Evolutionary conservation across 2,329 filamentous ascomycete genomes (phyloP).

Genomic region (Knoxdaviesia capensis): DNA sequence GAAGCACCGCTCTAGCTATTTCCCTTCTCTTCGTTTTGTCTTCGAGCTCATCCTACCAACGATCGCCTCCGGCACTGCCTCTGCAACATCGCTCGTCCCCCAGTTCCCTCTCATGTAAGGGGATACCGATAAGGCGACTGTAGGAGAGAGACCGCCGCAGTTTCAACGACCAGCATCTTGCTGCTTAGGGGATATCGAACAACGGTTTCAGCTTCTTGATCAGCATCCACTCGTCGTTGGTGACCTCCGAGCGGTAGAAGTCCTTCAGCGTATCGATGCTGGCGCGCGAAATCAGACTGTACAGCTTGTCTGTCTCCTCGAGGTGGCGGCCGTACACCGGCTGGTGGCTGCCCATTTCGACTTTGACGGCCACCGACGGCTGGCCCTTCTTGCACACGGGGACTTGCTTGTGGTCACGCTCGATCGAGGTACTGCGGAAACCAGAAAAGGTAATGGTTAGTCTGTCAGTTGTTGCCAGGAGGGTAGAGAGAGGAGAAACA

Average conservation of each 20-base stretch:
- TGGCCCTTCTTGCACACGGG: slow-evolving; percentile 84
- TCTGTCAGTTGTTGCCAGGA: not conserved
- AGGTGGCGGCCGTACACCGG: slow-evolving; percentile 88
- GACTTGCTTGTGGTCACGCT: slow-evolving; percentile 93
- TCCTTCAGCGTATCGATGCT: slow-evolving; percentile 94
- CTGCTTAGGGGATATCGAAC: slow-evolving; percentile 59
- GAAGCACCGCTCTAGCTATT: too few species aligned
- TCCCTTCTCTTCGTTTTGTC: too few species aligned
- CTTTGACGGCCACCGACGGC: slow-evolving; percentile 95
- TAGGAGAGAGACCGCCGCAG: too few species aligned
- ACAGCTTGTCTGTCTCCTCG: slow-evolving; percentile 75
- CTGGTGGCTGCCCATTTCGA: slow-evolving; percentile 81
- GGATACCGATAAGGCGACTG: too few species aligned
- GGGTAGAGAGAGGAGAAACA: slow-evolving; percentile 9
- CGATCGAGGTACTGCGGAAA: slow-evolving; percentile 60
- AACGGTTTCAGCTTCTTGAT: slow-evolving; percentile 90
- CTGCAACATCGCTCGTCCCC: too few species aligned
- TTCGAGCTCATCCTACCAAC: too few species aligned
- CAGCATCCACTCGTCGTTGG: slow-evolving; percentile 82
- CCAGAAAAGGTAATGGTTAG: slow-evolving; percentile 10
- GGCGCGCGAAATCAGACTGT: slow-evolving; percentile 68
- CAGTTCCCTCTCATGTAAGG: too few species aligned
- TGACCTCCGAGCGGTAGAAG: slow-evolving; percentile 74
- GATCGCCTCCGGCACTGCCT: too few species aligned
- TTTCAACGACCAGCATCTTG: not conserved